Base-by-base conservation (phyloP, 768 basidiomycete species). In the Kwoniella heveanensis region DNA sequence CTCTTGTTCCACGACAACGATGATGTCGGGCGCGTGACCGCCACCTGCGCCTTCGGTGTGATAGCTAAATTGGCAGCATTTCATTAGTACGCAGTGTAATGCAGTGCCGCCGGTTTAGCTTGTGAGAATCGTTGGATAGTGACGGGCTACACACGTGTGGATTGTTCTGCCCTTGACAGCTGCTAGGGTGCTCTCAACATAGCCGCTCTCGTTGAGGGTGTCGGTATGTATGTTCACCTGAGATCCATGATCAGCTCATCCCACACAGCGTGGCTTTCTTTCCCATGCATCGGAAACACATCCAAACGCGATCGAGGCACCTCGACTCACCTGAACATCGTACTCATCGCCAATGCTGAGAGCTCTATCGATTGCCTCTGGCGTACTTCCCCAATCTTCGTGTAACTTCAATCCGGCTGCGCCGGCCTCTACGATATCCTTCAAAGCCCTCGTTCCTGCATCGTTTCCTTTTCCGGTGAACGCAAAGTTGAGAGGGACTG, bases 381-480 rank as follows among this genome's bases (percentile, higher is more conserved):
- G 96, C 1, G 93, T 94, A 21, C 86, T 84, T 1, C 95, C 95
- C 95, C 95, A 97, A 79, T 98, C 95, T 79, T 98, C 96, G 72
- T 99, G 96, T 62, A 99, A 81, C 82, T 99, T 99, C 70, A 98
- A 78, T 1, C 96, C 96, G 15, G 84, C 86, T 1, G 91, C 92
- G 10, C 94, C 94, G 13, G 91, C 91, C 62, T 83, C 83, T 25
- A 95, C 83, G 58, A 93, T 83, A 62, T 96, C 94, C 77, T 87
- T 88, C 57, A 97, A 77, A 10, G 65, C 68, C 25, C 67, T 83
- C 10, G 84, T 82, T 0, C 88, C 92, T 0, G 90, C 85, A 74
- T 99, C 96, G 69, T 97, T 98, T 0, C 94, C 96, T 80, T 96
- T 98, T 15, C 94, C 95, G 1, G 96, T 99, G 75, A 98, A 90